Conservation (phyloP, 352 stramenopile genomes). For the Phytophthora constricta region DNA sequence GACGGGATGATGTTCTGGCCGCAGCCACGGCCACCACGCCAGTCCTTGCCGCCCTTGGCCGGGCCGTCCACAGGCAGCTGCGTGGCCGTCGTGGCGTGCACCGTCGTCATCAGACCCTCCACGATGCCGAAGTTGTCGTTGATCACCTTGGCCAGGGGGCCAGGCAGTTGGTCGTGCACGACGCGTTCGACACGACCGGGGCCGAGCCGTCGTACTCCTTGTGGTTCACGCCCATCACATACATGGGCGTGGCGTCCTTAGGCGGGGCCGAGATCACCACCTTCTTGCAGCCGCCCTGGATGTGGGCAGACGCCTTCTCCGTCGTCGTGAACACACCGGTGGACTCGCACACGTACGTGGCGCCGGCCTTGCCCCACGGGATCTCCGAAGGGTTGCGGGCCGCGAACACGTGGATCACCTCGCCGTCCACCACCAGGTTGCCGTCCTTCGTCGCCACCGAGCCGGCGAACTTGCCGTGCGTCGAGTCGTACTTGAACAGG, state of each 20-base stretch:
- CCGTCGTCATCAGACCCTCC: constrained; percentile 98
- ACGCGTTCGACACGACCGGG: constrained; percentile 98
- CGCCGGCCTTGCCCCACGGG: constrained; percentile 88
- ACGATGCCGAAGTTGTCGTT: constrained; percentile 98
- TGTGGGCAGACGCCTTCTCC: constrained; percentile 93
- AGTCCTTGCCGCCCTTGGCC: constrained; percentile 95
- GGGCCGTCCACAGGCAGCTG: constrained; percentile 98
- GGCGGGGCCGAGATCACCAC: constrained; percentile 97
- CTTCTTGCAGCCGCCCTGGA: constrained; percentile 94
- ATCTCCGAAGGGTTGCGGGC: constrained; percentile 95
- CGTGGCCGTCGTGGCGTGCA: constrained; percentile 98
- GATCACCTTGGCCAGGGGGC: constrained; percentile 97
- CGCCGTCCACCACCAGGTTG: constrained; percentile 92
- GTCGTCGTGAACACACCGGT: constrained; percentile 81
- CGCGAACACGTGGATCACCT: constrained; percentile 92
- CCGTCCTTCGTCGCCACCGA: constrained; percentile 82
- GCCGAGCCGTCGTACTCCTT: constrained; percentile 92
- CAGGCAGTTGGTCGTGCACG: constrained; percentile 99
- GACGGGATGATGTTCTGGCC: constrained; percentile 99
- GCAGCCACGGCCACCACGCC: constrained; percentile 95
- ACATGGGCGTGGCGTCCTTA: constrained; percentile 96
- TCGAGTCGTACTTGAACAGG: constrained; percentile 92
- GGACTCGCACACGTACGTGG: constrained; percentile 95
- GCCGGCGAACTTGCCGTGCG: constrained; percentile 90
- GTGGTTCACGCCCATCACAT: constrained; percentile 99